Evolutionary conservation across 768 basidiomycete genomes (phyloP).

Genomic region (Kwoniella botswanensis): DNA sequence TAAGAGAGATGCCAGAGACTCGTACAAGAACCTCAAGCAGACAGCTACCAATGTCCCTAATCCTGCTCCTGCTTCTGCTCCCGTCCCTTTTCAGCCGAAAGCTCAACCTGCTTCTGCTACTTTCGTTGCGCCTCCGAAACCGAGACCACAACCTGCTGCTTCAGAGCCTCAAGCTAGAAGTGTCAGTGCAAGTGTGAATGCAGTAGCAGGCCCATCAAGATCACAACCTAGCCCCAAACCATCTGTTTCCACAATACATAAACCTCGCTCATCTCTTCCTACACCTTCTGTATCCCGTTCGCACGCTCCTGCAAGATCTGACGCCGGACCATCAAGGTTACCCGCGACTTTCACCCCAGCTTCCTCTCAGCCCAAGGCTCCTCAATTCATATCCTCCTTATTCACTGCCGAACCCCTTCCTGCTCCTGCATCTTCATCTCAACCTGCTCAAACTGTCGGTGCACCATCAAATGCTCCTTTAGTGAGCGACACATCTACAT

Average conservation of each 20-base stretch:
- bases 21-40: slow-evolving; percentile 13
- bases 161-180: slow-evolving; percentile 10
- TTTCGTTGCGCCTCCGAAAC: slow-evolving; percentile 15
- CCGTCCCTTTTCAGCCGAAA: slow-evolving; percentile 1
- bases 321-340: slow-evolving; percentile 16
- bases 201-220: slow-evolving; percentile 23
- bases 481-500: slow-evolving; percentile 67
- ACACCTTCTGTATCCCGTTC: not conserved
- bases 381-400: slow-evolving; percentile 77
- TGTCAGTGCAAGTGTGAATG: not conserved
- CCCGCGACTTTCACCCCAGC: slow-evolving; percentile 18
- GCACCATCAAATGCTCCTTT: slow-evolving; percentile 55
- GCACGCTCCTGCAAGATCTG: not conserved
- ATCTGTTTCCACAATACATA: not conserved
- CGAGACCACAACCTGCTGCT: not conserved
- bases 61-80: slow-evolving; percentile 8
- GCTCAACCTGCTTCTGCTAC: slow-evolving; percentile 1
- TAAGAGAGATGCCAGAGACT: slow-evolving; percentile 19
- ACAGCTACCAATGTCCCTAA: slow-evolving; percentile 57
- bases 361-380: slow-evolving; percentile 31
- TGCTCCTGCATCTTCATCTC: slow-evolving; percentile 11
- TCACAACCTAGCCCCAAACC: slow-evolving; percentile 13
- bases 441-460: slow-evolving; percentile 21
- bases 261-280: slow-evolving; percentile 9
- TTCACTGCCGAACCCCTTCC: slow-evolving; percentile 76